Percentiles rank a stretch among this genome's conserved stretches.
These are phyloP conservation scores for Amphicarpaea edgeworthii DNA, from an alignment of 306 rosid species.

Conservation along the genomic window DNA sequence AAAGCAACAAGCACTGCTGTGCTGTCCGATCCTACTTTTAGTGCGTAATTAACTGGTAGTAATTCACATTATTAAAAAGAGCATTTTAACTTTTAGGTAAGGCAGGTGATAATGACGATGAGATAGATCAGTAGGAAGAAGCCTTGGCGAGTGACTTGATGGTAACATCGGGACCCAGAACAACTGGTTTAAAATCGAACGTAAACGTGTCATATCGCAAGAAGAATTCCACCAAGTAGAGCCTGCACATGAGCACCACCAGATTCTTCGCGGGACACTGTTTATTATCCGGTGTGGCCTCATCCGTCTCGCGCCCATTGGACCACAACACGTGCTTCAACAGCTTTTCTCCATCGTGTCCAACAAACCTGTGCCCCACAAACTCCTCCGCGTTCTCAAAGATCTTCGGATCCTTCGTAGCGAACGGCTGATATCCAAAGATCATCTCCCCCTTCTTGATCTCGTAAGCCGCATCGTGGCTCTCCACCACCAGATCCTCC, in stretches of 20 bases:
- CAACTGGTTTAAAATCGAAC: constrained; percentile 40
- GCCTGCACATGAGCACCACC: constrained; percentile 58
- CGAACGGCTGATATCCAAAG: constrained; percentile 80
- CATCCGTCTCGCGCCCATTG: constrained; percentile 67
- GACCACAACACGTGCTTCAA: constrained; percentile 70
- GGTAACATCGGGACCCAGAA: constrained; percentile 58
- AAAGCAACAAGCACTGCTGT: no score
- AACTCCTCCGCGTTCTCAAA: constrained; percentile 62
- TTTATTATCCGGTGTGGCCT: constrained; percentile 61
- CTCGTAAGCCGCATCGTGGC: constrained; percentile 66
- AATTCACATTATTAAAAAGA: no score
- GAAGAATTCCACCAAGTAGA: constrained; percentile 71
- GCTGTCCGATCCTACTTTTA: no score
- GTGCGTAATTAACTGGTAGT: no score
- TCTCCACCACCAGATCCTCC: constrained; percentile 61
- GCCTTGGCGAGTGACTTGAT: constrained; percentile 57
- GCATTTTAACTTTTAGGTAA: no score
- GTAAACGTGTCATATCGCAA: constrained; percentile 62
- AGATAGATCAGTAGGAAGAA: constrained; percentile 31
- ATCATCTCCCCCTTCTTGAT: constrained; percentile 79
- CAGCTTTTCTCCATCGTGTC: constrained; percentile 51
- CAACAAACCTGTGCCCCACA: constrained; percentile 53
- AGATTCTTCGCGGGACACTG: constrained; percentile 68
- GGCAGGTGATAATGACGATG: no score
- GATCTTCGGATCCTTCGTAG: constrained; percentile 66